Evolutionary conservation across 352 stramenopile species (phyloP).

Genomic region (Phytophthora sojae): DNA sequence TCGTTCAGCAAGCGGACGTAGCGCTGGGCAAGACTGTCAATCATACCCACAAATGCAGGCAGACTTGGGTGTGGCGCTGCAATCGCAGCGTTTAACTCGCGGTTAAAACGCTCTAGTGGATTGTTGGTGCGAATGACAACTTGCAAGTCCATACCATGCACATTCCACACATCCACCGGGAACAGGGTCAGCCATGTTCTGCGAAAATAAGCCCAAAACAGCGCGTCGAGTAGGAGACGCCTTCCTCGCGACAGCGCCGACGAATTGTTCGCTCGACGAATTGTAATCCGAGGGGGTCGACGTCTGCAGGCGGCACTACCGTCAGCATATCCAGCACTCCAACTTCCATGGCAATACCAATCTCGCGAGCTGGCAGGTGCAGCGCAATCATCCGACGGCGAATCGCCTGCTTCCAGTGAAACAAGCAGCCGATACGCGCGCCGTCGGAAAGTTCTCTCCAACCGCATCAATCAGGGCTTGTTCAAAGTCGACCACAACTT

Average conservation of each 20-base stretch:
- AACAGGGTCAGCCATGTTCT: neutral
- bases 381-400: neutral
- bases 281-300: neutral
- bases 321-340: conserved; percentile 5
- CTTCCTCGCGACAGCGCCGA: neutral
- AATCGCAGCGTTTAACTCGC: neutral
- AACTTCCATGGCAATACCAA: neutral
- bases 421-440: neutral
- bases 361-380: neutral
- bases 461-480: neutral
- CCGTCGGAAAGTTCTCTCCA: neutral
- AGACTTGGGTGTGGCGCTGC: neutral
- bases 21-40: neutral
- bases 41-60: conserved; percentile 1
- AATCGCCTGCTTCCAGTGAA: conserved; percentile 5
- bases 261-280: too few species aligned
- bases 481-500: neutral
- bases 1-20: neutral
- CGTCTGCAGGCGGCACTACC: neutral
- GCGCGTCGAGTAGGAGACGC: neutral
- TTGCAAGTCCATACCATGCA: conserved; percentile 8
- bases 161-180: neutral
- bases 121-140: neutral
- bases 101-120: conserved; percentile 1
- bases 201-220: neutral